A percentile compares a stretch with the other conserved stretches of the same genome.
These are phyloP conservation scores for Allomyces macrogynus DNA, from an alignment of 192 early-diverging fungal species.

Conservation along the genomic window DNA sequence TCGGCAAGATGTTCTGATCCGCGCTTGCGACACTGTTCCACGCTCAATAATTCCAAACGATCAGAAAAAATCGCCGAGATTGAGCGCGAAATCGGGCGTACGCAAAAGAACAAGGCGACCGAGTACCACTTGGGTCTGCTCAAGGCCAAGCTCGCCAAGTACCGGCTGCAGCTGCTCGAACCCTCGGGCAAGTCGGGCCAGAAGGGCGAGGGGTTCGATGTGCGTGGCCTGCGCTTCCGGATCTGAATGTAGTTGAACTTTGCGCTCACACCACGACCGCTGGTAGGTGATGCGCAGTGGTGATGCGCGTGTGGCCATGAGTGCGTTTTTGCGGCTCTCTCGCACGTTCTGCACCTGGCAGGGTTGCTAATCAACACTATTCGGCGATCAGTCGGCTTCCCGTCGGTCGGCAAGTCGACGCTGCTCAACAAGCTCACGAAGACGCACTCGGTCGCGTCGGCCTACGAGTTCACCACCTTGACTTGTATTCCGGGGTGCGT, in stretches of 20 bases:
- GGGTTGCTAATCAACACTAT: not conserved
- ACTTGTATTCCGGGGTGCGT: constrained; percentile 89
- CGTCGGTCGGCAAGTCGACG: constrained; percentile 93
- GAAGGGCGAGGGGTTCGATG: constrained; percentile 1
- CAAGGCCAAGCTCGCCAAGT: constrained; percentile 96
- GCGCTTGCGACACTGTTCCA: too few relatives aligned
- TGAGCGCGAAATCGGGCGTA: constrained; percentile 41
- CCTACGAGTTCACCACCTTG: constrained; percentile 97
- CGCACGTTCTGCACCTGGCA: too few relatives aligned
- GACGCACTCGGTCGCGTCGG: constrained; percentile 86
- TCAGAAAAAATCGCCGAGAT: constrained; percentile 15
- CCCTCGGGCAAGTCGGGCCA: constrained; percentile 26
- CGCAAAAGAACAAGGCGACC: constrained; percentile 93
- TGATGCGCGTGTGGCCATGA: constrained; percentile 37
- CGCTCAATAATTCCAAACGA: too few relatives aligned
- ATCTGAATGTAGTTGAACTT: not conserved
- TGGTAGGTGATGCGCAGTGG: constrained; percentile 95
- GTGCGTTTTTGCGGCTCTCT: not conserved
- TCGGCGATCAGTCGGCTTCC: constrained; percentile 40
- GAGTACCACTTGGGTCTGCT: constrained; percentile 76
- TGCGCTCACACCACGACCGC: not conserved
- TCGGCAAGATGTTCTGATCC: too few relatives aligned
- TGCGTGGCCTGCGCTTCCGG: constrained; percentile 1
- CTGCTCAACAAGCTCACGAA: constrained; percentile 95
- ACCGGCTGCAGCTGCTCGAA: constrained; percentile 79